Conservation (phyloP, 208 protist species). For the Leishmania arabica region DNA sequence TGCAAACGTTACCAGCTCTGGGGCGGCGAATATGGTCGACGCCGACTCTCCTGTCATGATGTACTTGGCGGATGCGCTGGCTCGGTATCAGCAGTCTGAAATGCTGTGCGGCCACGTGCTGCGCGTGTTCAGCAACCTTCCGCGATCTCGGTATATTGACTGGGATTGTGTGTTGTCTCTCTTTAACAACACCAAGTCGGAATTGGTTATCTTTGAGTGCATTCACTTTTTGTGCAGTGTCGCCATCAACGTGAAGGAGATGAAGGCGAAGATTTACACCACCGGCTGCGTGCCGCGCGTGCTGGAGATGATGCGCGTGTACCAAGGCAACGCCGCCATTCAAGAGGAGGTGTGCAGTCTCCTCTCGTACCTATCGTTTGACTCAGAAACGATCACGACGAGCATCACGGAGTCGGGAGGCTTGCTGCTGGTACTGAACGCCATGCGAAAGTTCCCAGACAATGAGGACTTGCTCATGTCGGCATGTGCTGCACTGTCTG, state of each 20-base stretch:
- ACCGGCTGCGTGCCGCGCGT: conserved; percentile 78
- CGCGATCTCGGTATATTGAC: conserved; percentile 73
- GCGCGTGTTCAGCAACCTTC: conserved; percentile 85
- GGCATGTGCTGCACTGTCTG: conserved; percentile 85
- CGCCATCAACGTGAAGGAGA: conserved; percentile 84
- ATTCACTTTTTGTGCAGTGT: conserved; percentile 84
- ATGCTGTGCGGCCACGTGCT: conserved; percentile 75
- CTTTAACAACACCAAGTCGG: conserved; percentile 69
- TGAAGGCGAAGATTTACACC: conserved; percentile 79
- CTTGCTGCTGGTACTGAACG: conserved; percentile 75
- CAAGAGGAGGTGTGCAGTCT: conserved; percentile 86
- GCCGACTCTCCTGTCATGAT: conserved; percentile 62
- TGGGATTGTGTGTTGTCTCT: conserved; percentile 68
- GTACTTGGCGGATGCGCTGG: conserved; percentile 71
- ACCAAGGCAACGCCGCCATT: conserved; percentile 60
- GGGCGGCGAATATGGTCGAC: conserved; percentile 43
- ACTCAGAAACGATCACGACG: conserved; percentile 87
- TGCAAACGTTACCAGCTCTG: conserved; percentile 82
- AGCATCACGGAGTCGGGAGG: conserved; percentile 78
- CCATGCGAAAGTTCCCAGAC: conserved; percentile 79
- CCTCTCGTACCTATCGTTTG: conserved; percentile 92
- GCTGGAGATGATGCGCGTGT: conserved; percentile 76
- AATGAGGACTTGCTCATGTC: conserved; percentile 85
- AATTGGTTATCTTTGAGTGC: conserved; percentile 63
- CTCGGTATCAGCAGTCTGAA: conserved; percentile 61